Conservation (phyloP, 106 monocot genomes). For the Dendrobium huoshanense region DNA sequence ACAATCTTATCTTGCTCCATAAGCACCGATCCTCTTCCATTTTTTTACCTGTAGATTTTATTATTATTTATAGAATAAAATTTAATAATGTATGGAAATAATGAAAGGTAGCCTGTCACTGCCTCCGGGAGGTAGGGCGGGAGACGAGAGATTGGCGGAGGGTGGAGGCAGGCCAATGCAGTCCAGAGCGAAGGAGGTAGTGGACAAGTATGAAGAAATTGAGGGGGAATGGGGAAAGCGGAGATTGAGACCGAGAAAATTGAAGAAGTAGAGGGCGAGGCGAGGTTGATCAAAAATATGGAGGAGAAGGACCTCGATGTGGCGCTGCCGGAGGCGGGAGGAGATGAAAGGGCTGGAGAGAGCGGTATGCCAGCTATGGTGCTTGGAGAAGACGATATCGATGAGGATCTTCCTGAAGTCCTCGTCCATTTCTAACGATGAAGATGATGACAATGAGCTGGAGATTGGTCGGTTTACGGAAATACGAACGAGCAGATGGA, state of each 20-base stretch:
- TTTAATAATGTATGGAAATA: no score
- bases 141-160: slow-evolving; percentile 43
- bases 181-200: slow-evolving; percentile 29
- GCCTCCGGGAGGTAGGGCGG: slow-evolving; percentile 12
- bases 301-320: slow-evolving; percentile 49
- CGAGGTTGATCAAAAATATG: no score
- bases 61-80: no score
- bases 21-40: no score
- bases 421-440: slow-evolving; percentile 18
- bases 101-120: no score
- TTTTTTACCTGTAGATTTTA: no score
- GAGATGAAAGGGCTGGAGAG: slow-evolving; percentile 50
- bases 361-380: slow-evolving; percentile 42
- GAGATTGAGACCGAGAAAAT: no score
- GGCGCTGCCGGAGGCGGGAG: slow-evolving; percentile 41
- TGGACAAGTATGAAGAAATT: slow-evolving; percentile 45
- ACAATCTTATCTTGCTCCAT: no score
- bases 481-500: neutral
- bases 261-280: no score
- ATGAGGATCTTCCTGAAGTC: slow-evolving; percentile 51
- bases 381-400: slow-evolving; percentile 37
- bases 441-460: neutral
- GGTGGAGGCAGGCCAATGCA: slow-evolving; percentile 51
- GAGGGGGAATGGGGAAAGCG: slow-evolving; percentile 48
- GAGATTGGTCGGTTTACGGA: neutral